Evolutionary conservation across 352 stramenopile species (phyloP), one percentile per base, ranked within the genome.

Genomic region (Aphanomyces euteiches): DNA sequence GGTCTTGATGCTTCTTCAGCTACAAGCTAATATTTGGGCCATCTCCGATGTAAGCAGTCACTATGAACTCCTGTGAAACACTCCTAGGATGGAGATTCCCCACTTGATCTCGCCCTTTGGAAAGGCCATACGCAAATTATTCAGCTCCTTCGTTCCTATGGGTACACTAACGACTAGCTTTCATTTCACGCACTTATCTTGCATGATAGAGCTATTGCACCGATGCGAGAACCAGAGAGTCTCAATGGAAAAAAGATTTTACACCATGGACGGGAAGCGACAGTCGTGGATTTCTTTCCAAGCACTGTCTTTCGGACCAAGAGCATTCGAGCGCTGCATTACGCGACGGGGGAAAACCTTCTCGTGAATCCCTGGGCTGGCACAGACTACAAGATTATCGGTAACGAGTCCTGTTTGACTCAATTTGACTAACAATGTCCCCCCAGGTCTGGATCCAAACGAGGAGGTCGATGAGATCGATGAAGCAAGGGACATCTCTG

Each of bases 1-100:
- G 77, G 79, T 88, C n/a, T 88, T 93, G 82, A 93, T 93, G 85
- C 74, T 93, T 43, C 76, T 93, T 38, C 85, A 93, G 73, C 90
- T 83, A 68, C 81, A 84, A 63, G 79, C 85, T 4, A 84, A 90
- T 73, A 81, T 92, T 41, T 78, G 87, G 61, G 81, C 85, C 37
- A 81, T 93, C 50, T 92, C 85, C 0, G 85, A 93, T 47, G 85
- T 93, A 75, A n/a, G 74, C n/a, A 17, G n/a, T 7, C 70, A 10
- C 37, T 15, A 1, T 17, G 19, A 15, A 8, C 39, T 5, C 3
- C 8, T 19, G 6, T 39, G 21, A 67, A 19, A 59, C 34, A 50
- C 5, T 45, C 34, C 7, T 68, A 93, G 83, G 85, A 93, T 70
- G 85, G 85, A 43, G 92, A 93, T 77, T 83, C 84, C 47, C 83